Conservation (phyloP, 169 alveolate genomes). For the Plasmodium inui region DNA sequence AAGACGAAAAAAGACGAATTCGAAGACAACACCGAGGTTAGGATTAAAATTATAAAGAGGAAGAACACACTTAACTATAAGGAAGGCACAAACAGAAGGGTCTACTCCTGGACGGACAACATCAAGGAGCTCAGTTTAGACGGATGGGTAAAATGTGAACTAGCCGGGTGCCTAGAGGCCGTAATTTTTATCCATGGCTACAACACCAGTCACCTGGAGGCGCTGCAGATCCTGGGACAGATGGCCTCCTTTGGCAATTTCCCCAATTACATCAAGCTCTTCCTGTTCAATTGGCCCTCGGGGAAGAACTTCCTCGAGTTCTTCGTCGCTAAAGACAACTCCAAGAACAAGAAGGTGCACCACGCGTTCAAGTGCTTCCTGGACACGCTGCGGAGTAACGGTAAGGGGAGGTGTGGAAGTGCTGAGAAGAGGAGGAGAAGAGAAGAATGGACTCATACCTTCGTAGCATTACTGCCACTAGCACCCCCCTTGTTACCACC, state of each 20-base stretch:
- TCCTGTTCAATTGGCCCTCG: slow-evolving; percentile 89
- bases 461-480: neutral
- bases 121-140: slow-evolving; percentile 70
- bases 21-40: slow-evolving; percentile 72
- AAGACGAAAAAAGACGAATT: slow-evolving; percentile 53
- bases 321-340: slow-evolving; percentile 77
- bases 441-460: neutral
- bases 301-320: slow-evolving; percentile 78
- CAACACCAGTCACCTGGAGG: slow-evolving; percentile 77
- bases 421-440: neutral
- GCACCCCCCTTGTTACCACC: no score
- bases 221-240: slow-evolving; percentile 84
- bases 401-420: slow-evolving; percentile 9
- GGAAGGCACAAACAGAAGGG: slow-evolving; percentile 26
- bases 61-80: slow-evolving; percentile 70
- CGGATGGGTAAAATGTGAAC: slow-evolving; percentile 85
- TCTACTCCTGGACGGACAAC: slow-evolving; percentile 50
- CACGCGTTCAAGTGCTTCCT: slow-evolving; percentile 78
- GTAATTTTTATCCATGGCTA: slow-evolving; percentile 88
- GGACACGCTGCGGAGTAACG: slow-evolving; percentile 65
- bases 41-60: slow-evolving; percentile 47
- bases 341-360: slow-evolving; percentile 67
- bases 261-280: slow-evolving; percentile 87
- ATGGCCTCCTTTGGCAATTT: slow-evolving; percentile 87
- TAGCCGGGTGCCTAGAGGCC: slow-evolving; percentile 83